Conservation (phyloP, 2,329 filamentous ascomycete genomes). For the Clathrospora elynae region DNA sequence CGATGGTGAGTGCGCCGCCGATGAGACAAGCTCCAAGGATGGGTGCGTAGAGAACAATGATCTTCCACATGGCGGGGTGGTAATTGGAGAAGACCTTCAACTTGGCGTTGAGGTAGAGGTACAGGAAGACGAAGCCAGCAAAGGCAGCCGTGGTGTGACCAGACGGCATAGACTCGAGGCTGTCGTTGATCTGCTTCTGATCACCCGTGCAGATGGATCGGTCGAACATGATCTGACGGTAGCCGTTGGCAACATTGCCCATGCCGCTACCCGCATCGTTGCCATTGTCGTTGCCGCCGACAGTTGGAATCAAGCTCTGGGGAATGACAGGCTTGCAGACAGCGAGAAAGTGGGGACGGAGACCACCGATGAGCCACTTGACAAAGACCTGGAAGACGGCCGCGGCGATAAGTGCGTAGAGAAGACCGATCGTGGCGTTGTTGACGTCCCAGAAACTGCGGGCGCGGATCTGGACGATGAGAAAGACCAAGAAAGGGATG, state of each 20-base stretch:
- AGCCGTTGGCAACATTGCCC: conserved; percentile 58
- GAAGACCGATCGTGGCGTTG: conserved; percentile 70
- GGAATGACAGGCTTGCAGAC: conserved; percentile 69
- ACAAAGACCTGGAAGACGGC: conserved; percentile 79
- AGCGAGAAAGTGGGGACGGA: conserved; percentile 69
- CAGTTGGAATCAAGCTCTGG: conserved; percentile 36
- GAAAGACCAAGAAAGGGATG: conserved; percentile 68
- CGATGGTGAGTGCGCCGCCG: conserved; percentile 70
- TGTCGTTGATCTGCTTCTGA: conserved; percentile 67
- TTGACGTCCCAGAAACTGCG: conserved; percentile 61
- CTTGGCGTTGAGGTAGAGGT: conserved; percentile 77
- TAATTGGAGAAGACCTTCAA: conserved; percentile 76
- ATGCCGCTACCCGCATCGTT: conserved; percentile 56
- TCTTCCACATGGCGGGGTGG: conserved; percentile 75
- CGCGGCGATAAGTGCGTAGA: conserved; percentile 71
- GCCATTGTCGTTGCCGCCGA: conserved; percentile 23
- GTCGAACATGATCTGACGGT: conserved; percentile 68
- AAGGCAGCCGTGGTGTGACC: conserved; percentile 77
- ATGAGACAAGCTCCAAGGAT: conserved; percentile 71
- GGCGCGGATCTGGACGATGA: conserved; percentile 69
- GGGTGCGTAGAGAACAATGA: conserved; percentile 67
- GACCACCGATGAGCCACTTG: conserved; percentile 73
- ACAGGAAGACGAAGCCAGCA: conserved; percentile 71
- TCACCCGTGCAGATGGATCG: conserved; percentile 72
- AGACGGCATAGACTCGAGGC: conserved; percentile 72